Evolutionary conservation across 2,329 filamentous ascomycete species (phyloP).

Genomic region (Penicillium sp.): DNA sequence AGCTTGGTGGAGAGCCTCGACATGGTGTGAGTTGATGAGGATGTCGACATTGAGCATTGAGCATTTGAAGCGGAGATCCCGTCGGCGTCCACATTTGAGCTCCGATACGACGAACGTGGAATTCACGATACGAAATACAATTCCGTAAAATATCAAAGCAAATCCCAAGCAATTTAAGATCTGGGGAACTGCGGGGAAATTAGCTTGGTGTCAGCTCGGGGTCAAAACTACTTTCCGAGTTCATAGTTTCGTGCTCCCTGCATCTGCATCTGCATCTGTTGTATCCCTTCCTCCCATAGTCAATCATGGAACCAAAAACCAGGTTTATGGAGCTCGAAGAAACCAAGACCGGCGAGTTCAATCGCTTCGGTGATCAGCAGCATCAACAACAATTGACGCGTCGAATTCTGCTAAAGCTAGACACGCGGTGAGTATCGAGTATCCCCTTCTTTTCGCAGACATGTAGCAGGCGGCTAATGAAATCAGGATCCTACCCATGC

Average conservation of each 20-base stretch:
- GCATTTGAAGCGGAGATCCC: slow-evolving; percentile 6
- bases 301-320: slow-evolving; percentile 21
- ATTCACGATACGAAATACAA: neutral
- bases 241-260: neutral
- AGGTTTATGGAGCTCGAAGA: slow-evolving; percentile 22
- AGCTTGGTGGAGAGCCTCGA: slow-evolving; percentile 67
- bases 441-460: neutral
- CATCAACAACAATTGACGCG: slow-evolving; percentile 36
- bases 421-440: slow-evolving; percentile 12
- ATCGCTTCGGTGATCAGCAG: slow-evolving; percentile 12
- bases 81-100: slow-evolving; percentile 6
- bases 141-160: neutral
- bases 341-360: slow-evolving; percentile 11
- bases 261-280: neutral
- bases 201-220: neutral
- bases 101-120: slow-evolving; percentile 3
- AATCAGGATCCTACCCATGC: slow-evolving; percentile 55
- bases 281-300: neutral
- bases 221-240: slow-evolving; percentile 10
- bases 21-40: slow-evolving; percentile 47
- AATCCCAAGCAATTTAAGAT: neutral
- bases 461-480: neutral
- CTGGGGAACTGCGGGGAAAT: slow-evolving; percentile 10
- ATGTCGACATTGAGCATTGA: neutral
- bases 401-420: slow-evolving; percentile 48